Evolutionary conservation across 768 basidiomycete species (phyloP).

Genomic region (Austroboletus eburneus): DNA sequence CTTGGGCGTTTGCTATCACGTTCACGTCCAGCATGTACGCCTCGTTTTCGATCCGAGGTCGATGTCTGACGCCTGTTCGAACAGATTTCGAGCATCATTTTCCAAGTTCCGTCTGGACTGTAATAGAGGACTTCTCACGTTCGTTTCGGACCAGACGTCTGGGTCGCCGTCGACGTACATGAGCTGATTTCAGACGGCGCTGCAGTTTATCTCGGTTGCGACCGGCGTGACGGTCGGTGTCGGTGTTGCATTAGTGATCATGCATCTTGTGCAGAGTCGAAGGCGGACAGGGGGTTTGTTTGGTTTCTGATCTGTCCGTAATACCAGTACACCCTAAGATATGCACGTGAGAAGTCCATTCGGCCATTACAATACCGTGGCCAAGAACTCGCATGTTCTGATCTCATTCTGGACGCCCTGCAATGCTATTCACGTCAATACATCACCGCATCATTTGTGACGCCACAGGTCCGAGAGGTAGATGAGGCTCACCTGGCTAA

Average conservation of each 20-base stretch:
- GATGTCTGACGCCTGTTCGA: neutral
- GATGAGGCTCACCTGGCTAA: too few species aligned
- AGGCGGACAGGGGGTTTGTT: slow-evolving; percentile 58
- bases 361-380: too few species aligned
- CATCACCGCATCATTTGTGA: too few species aligned
- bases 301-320: slow-evolving; percentile 54
- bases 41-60: neutral
- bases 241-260: slow-evolving; percentile 62
- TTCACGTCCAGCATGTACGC: slow-evolving; percentile 70
- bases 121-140: slow-evolving; percentile 74
- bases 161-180: slow-evolving; percentile 55
- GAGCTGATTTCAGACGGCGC: slow-evolving; percentile 69
- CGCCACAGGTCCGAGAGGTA: too few species aligned
- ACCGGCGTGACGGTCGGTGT: slow-evolving; percentile 80
- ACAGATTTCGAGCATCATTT: slow-evolving; percentile 71
- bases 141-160: slow-evolving; percentile 51
- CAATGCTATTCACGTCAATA: too few species aligned
- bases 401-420: too few species aligned
- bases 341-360: too few species aligned
- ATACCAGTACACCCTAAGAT: too few species aligned
- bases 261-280: slow-evolving; percentile 59
- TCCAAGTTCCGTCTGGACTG: slow-evolving; percentile 83
- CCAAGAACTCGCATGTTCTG: too few species aligned
- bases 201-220: slow-evolving; percentile 72
- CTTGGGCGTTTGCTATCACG: slow-evolving; percentile 74